Percentiles rank a stretch among this genome's conserved stretches.
These are phyloP conservation scores for Metahyphopichia silvanorum DNA, from an alignment of 805 yeast species.

Conservation along the genomic window DNA sequence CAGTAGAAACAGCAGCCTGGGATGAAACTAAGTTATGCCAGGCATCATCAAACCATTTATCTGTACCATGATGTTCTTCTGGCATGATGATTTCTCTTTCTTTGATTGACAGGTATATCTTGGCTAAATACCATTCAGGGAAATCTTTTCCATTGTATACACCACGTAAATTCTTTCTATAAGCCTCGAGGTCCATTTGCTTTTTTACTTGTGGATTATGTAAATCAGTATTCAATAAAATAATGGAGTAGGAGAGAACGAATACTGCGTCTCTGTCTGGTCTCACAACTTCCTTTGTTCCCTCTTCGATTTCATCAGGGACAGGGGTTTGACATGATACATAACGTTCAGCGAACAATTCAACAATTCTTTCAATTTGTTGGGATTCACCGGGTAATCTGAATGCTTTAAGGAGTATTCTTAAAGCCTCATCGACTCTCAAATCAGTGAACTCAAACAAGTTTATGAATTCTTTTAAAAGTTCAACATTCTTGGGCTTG, in stretches of 20 bases:
- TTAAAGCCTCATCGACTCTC: conserved; percentile 90
- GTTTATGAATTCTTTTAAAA: conserved; percentile 62
- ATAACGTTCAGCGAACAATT: conserved; percentile 78
- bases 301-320: conserved; percentile 18
- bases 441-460: conserved; percentile 71
- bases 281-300: conserved; percentile 38
- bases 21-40: conserved; percentile 71
- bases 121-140: conserved; percentile 80
- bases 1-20: conserved; percentile 30
- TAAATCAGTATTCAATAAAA: conserved; percentile 90
- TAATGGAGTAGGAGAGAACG: conserved; percentile 84
- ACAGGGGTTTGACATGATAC: conserved; percentile 52
- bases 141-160: conserved; percentile 74
- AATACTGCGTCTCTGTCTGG: conserved; percentile 87
- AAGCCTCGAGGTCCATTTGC: conserved; percentile 86
- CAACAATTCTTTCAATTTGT: conserved; percentile 90
- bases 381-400: conserved; percentile 97
- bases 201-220: conserved; percentile 90
- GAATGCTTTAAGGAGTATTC: conserved; percentile 76
- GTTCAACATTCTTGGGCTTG: conserved; percentile 60
- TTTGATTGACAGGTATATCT: conserved; percentile 74
- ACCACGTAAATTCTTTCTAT: conserved; percentile 75
- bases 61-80: conserved; percentile 92
- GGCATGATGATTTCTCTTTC: conserved; percentile 95
- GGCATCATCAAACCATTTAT: conserved; percentile 84